Conservation (phyloP, 2,329 filamentous ascomycete species). For the Dothistroma pini region DNA sequence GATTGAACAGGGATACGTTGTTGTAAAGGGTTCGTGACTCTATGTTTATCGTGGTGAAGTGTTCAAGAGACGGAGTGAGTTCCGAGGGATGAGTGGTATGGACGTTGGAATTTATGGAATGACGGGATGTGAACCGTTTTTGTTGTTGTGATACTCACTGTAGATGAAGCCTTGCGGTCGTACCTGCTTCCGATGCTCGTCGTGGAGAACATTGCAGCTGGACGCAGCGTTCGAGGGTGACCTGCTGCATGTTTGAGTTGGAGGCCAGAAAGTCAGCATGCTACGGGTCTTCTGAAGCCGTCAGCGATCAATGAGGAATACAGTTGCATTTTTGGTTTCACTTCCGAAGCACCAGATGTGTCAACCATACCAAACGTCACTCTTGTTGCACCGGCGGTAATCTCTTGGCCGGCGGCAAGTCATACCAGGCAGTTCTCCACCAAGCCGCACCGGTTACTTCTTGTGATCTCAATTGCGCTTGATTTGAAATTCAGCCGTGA, state of each 20-base stretch:
- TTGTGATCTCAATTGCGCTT: background rate
- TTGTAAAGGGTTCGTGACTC: background rate
- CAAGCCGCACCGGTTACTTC: background rate
- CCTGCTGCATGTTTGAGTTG: too few relatives aligned
- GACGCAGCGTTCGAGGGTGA: too few relatives aligned
- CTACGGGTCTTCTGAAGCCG: too few relatives aligned
- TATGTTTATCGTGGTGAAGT: background rate
- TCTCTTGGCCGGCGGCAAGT: background rate
- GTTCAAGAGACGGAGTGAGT: background rate
- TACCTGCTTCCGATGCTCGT: too few relatives aligned
- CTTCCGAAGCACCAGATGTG: too few relatives aligned
- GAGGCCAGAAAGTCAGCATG: too few relatives aligned
- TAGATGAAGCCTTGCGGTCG: too few relatives aligned
- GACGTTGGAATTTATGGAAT: background rate
- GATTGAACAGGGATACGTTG: background rate
- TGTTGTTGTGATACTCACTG: too few relatives aligned
- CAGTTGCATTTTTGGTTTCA: too few relatives aligned
- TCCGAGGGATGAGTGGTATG: background rate
- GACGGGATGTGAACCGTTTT: background rate
- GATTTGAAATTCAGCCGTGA: background rate
- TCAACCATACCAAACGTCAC: too few relatives aligned
- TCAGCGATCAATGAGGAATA: too few relatives aligned
- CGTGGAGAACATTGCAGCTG: too few relatives aligned
- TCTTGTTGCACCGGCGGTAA: background rate
- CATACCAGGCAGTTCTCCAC: background rate